A percentile compares a stretch with the other conserved stretches of the same genome.
Evolutionary conservation across 1,284 basidiomycete species (phyloP).

Genomic region (Irpex sp.): DNA sequence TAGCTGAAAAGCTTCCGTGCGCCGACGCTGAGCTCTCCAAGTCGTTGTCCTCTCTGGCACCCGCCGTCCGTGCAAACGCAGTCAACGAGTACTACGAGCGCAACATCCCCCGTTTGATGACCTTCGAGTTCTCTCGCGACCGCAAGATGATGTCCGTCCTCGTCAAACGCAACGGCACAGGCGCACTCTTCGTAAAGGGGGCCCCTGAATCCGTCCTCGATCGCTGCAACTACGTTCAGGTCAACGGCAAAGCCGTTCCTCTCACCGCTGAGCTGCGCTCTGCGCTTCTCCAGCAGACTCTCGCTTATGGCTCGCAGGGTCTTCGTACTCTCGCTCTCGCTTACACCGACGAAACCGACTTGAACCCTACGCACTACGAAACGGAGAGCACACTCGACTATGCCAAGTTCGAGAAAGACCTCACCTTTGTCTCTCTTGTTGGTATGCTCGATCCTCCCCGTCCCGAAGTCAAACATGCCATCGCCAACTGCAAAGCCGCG

Average conservation of each 20-base stretch:
- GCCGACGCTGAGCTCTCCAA: constrained; percentile 49
- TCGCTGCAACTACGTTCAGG: constrained; percentile 74
- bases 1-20: constrained; percentile 87
- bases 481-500: constrained; percentile 88
- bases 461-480: constrained; percentile 86
- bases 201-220: constrained; percentile 95
- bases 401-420: constrained; percentile 82
- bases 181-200: constrained; percentile 87
- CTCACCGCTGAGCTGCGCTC: constrained; percentile 60
- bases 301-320: constrained; percentile 76
- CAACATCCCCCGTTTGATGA: constrained; percentile 76
- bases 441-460: constrained; percentile 99
- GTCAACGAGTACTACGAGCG: constrained; percentile 83
- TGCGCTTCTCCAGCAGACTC: constrained; percentile 63
- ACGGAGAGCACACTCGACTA: constrained; percentile 81
- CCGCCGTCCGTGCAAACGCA: constrained; percentile 69
- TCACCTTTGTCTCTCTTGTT: constrained; percentile 93
- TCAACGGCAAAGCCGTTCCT: constrained; percentile 59
- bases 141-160: constrained; percentile 99
- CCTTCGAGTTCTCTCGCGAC: constrained; percentile 97
- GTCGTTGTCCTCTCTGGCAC: constrained; percentile 56
- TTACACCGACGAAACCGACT: constrained; percentile 76
- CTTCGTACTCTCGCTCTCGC: constrained; percentile 92
- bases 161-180: constrained; percentile 44
- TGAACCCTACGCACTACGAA: constrained; percentile 77